Base-by-base conservation (phyloP, 129 eudicot species). In the Erigeron canadensis region DNA sequence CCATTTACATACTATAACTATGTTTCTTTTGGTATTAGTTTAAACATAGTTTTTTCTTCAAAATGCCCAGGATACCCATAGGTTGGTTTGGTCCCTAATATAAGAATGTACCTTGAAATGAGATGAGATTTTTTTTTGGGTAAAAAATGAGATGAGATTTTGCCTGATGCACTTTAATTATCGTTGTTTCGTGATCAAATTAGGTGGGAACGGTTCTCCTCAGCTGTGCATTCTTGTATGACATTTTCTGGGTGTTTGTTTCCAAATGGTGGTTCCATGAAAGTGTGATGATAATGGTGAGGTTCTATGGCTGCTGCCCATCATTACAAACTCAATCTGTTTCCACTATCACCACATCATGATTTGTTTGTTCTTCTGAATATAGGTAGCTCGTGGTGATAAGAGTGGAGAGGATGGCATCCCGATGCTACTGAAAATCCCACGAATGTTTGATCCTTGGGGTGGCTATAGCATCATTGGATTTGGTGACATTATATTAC, bases 381-480 rank as follows among this genome's bases (percentile, higher is more conserved):
- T 75, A 59, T 71, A 95, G 99, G 99, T 95, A 23, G 99, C 99
- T 63, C 97, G 99, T 22, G 99, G 99, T 46, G 99, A 95, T 72
- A 85, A 85, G 54, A 95, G 99, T 46, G 99, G 99, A 62, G 97
- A 95, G 78, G 99, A 95, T 74, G 99, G 99, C 22, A 95, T 95
- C 16, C 99, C 99, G 7, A 95, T 95, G 99, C 88, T 95, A 56
- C 75, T 95, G 62, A 95, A 95, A 84, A 95, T 95, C 72, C 99
- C 99, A 11, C 84, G 99, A 63, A 84, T 95, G 99, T 95, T 90
- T 81, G 99, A 95, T 77, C 99, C 97, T 19, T 95, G 99, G 99
- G 97, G 97, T 46, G 99, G 99, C 77, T 95, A 87, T 79, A 95
- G 99, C 78, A 87, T 95, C 82, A 90, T 94, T 37, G 98, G 98